These are phyloP conservation scores for Combretum micranthum DNA, from an alignment of 345 rosid genomes.

Conservation along the genomic window DNA sequence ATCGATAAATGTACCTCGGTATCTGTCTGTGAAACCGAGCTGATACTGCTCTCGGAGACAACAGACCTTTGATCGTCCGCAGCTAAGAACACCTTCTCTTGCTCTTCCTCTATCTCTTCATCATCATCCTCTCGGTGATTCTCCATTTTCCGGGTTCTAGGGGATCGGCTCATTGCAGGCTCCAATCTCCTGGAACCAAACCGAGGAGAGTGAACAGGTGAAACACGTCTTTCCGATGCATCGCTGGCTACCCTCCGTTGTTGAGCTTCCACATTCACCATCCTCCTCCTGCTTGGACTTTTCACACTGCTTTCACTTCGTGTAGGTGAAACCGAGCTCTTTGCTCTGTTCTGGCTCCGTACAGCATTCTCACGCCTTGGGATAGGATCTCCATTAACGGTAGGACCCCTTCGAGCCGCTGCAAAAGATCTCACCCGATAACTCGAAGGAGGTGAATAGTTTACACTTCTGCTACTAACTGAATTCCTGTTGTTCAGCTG, in stretches of 20 bases:
- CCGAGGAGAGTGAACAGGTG: constrained; percentile 47
- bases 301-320: constrained; percentile 34
- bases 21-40: constrained; percentile 46
- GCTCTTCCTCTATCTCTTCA: constrained; percentile 14
- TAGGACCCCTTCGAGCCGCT: constrained; percentile 10
- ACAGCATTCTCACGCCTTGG: constrained; percentile 36
- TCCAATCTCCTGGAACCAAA: constrained; percentile 21
- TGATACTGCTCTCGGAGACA: constrained; percentile 45
- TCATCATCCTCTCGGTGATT: constrained; percentile 19
- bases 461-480: constrained; percentile 14
- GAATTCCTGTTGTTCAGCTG: constrained; percentile 18
- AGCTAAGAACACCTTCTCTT: constrained; percentile 6
- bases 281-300: constrained; percentile 48
- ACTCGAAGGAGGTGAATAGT: constrained; percentile 28
- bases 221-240: constrained; percentile 32
- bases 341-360: constrained; percentile 28
- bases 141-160: constrained; percentile 25
- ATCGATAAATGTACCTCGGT: constrained; percentile 37
- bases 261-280: constrained; percentile 31
- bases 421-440: constrained; percentile 25
- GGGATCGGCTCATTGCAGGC: constrained; percentile 22
- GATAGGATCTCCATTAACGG: constrained; percentile 22
- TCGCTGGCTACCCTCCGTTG: constrained; percentile 31
- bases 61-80: constrained; percentile 51
- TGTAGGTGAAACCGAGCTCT: constrained; percentile 34